Base-by-base conservation (phyloP, 2,329 filamentous ascomycete species). In the Aspergillus fumigatiaffinis region DNA sequence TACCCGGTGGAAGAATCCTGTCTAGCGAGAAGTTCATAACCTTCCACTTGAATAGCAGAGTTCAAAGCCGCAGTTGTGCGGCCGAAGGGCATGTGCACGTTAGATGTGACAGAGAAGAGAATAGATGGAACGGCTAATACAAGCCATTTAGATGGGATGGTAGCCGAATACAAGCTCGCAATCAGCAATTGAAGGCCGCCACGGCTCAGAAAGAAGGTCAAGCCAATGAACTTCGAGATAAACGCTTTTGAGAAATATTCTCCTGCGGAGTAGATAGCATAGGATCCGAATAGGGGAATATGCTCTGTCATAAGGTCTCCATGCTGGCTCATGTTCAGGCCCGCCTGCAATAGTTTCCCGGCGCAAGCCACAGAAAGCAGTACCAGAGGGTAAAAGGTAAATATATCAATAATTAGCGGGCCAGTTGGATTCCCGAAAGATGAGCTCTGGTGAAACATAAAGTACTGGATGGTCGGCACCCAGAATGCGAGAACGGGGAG, bases 1-100 rank as follows among this genome's bases (percentile, higher is more conserved):
- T 99, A 97, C 6, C 94, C 94, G 0, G 94, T 97, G 51, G 89
- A 75, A 0, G 92, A 96, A 73, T 97, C 94, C 63, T 84, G 82
- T 10, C 94, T 87, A 50, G 92, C 92, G 48, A 97, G 72, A 1
- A 97, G 76, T 1, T 84, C 83, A 82, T 88, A 97, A 17, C 88
- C 85, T 38, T 88, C 80, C 1, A 79, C 73, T 21, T 78, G 75
- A 47, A 97, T 77, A 0, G 84, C 87, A 4, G 77, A 76, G 68
- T 96, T 93, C 41, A 94, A 77, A 0, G 80, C 75, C 1, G 77
- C 73, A 0, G 86, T 85, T 0, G 86, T 85, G 63, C 79, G 77
- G 0, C 82, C 79, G 1, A 86, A 83, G 51, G 85, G 83, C 52
- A 90, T 77, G 70, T 96, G 92, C 0, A 87, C 83, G 71, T 97